These are phyloP conservation scores for Stropharia rugosoannulata DNA, from an alignment of 768 basidiomycete genomes.

Conservation along the genomic window DNA sequence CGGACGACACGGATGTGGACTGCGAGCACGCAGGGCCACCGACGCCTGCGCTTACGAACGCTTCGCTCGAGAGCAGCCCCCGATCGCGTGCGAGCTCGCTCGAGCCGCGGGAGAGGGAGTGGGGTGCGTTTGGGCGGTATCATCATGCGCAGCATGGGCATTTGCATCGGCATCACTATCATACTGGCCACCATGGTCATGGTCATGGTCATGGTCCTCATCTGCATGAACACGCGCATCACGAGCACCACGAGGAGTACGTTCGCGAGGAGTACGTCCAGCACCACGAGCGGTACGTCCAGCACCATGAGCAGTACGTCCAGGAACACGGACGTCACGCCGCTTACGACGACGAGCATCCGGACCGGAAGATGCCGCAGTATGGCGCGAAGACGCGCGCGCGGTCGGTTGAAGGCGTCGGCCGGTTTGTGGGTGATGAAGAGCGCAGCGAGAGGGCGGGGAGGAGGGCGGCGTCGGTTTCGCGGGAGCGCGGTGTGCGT, in stretches of 20 bases:
- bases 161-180: not conserved
- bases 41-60: conserved; percentile 34
- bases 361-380: too few relatives aligned
- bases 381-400: not conserved
- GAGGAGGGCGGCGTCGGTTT: not conserved
- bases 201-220: too few relatives aligned
- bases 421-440: too few relatives aligned
- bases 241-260: not conserved
- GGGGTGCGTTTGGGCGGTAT: too few relatives aligned
- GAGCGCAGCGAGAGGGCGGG: not conserved
- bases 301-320: not conserved
- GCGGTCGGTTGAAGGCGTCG: not conserved
- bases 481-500: not conserved
- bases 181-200: too few relatives aligned
- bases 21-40: conserved; percentile 16
- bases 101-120: not conserved
- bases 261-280: not conserved
- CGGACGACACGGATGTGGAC: conserved; percentile 14
- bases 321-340: too few relatives aligned
- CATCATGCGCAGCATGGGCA: not conserved
- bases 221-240: too few relatives aligned
- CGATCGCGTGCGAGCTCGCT: conserved; percentile 26
- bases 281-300: not conserved
- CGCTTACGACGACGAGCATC: too few relatives aligned
- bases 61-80: conserved; percentile 37